Evolutionary conservation across 371 early-diverging fungal genomes (phyloP), one percentile per base, ranked within the genome.

Genomic region (Apophysomyces elegans): DNA sequence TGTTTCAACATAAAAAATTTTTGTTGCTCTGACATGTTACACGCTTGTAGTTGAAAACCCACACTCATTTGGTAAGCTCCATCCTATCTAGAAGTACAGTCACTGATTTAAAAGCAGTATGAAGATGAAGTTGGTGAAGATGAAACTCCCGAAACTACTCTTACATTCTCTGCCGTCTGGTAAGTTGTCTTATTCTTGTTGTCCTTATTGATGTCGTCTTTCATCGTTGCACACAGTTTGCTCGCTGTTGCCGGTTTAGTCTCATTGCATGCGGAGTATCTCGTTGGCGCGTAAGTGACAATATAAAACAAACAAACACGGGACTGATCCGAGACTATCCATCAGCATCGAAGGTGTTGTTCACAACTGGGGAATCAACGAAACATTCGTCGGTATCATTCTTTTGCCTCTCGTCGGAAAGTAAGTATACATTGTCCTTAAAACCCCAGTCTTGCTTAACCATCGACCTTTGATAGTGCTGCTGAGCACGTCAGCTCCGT

Each of bases 321-420:
- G 41, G 21, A 38, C 7, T 38, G 11, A 50, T 44, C 59, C 18
- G 58, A 39, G 7, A 7, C 14, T 59, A 56, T 54, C 3, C 36
- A 18, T 18, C 65, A 88, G 90, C 6, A 93, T 97, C 62, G 93
- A 94, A 63, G 94, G 92, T 8, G 78, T 92, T 43, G 85, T 90
- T 3, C 72, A 83, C 4, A 64, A 71, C 32, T 89, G 88, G 85
- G 84, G 84, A 7, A 78, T 94, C 14, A 86, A 83, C 62, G 79
- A 91, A 32, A 88, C 91, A 3, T 97, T 97, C 79, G 90, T 97
- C 8, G 96, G 95, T 72, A 74, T 97, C 36, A 90, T 97, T 60
- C 74, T 97, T 11, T 69, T 97, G 35, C 95, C 96, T 0, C 89
- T 96, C 60, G 93, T 95, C 26, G 93, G 95, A 62, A 83, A 83